Evolutionary conservation across 768 basidiomycete genomes (phyloP), one percentile per base, ranked within the genome.

Genomic region (Xanthoconium stramineum): DNA sequence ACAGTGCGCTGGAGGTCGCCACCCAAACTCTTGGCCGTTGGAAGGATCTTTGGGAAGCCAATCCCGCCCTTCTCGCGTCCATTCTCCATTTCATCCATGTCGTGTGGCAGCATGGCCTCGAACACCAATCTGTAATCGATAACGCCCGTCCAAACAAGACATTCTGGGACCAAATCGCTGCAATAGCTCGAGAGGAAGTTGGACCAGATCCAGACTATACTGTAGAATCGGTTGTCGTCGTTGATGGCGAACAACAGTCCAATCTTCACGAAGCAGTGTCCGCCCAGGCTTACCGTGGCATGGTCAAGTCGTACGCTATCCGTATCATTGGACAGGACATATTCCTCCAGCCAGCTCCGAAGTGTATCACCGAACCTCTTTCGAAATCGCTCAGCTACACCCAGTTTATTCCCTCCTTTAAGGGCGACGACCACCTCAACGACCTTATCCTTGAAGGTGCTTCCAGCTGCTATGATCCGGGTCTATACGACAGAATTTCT

Each of bases 71-170:
- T 10, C 78, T 97, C 13, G 80, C 86, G 0, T 83, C 86, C 12
- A 80, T 91, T 19, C 72, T 96, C 47, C 78, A 82, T 6, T 96
- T 95, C 74, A 71, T 93, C 62, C 82, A 86, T 58, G 77, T 84
- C 28, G 83, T 89, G 17, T 90, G 91, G 92, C 81, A 89, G 68
- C 88, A 91, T 63, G 84, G 84, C 30, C 75, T 85, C 59, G 87
- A 94, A 65, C 88, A 93, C 67, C 84, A 81, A 53, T 60, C 74
- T 0, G 72, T 81, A 2, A 75, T 94, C 39, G 80, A 84, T 9
- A 61, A 75, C 7, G 69, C 86, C 8, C 82, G 86, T 17, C 71
- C 78, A 12, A 81, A 88, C 63, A 67, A 76, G 0, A 76, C 72
- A 13, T 86, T 94, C 58, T 96, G 91, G 91, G 76, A 78, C 32